Evolutionary conservation across 129 eudicot species (phyloP).

Genomic region (Pittosporum tobira): DNA sequence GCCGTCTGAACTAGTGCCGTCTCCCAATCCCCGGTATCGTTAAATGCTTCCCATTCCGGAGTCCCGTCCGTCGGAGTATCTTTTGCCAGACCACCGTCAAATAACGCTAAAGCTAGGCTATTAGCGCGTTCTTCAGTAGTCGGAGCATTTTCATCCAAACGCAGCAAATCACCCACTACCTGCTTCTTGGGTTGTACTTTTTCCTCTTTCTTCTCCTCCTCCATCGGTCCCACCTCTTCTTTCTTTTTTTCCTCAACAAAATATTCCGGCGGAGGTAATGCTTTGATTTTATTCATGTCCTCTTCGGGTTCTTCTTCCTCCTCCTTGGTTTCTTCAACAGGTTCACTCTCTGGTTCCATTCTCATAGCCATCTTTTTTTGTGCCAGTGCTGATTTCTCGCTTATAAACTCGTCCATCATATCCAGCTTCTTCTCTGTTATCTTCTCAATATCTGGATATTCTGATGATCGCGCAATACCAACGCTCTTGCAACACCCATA

Average conservation of each 20-base stretch:
- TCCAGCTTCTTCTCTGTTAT: slow-evolving; percentile 59
- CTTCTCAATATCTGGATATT: slow-evolving; percentile 68
- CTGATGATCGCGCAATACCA: slow-evolving; percentile 56
- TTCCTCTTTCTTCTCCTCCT: slow-evolving; percentile 16
- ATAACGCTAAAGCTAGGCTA: slow-evolving; percentile 42
- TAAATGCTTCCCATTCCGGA: slow-evolving; percentile 58
- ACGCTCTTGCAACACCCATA: slow-evolving; percentile 56
- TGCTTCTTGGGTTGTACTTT: slow-evolving; percentile 23
- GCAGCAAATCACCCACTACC: slow-evolving; percentile 44
- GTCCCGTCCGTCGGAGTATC: slow-evolving; percentile 12
- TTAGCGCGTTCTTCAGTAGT: slow-evolving; percentile 38
- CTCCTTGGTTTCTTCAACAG: slow-evolving; percentile 10
- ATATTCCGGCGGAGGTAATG: slow-evolving; percentile 44
- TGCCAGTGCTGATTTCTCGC: slow-evolving; percentile 34
- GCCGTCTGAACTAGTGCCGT: slow-evolving; percentile 43
- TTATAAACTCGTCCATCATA: slow-evolving; percentile 54
- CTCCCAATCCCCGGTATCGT: slow-evolving; percentile 61
- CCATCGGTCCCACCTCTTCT: slow-evolving; percentile 9
- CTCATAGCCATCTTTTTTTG: slow-evolving; percentile 6
- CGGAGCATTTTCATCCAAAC: slow-evolving; percentile 39
- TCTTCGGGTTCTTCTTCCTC: slow-evolving; percentile 20
- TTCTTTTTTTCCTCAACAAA: slow-evolving; percentile 16
- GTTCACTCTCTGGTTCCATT: slow-evolving; percentile 20
- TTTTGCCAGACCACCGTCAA: slow-evolving; percentile 29
- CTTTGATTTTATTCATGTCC: slow-evolving; percentile 39